A percentile compares a stretch with the other conserved stretches of the same genome.
These are phyloP conservation scores for Aureobasidium lini DNA, from an alignment of 2,329 filamentous ascomycete genomes.

Conservation along the genomic window DNA sequence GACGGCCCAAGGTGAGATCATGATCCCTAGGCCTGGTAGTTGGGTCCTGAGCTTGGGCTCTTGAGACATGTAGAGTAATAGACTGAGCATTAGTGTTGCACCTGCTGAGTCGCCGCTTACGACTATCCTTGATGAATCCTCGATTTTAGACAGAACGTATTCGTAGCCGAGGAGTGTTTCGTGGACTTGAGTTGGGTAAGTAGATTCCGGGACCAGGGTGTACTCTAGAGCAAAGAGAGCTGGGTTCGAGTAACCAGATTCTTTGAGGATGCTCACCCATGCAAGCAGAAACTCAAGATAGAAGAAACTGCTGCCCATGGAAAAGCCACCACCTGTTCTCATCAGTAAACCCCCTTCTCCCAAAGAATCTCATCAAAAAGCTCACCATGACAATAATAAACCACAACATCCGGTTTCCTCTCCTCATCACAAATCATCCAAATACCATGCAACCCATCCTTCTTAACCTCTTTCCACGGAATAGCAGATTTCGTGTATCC, in stretches of 20 bases:
- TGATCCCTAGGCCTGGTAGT: slow-evolving; percentile 54
- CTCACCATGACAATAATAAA: slow-evolving; percentile 74
- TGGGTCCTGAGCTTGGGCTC: slow-evolving; percentile 36
- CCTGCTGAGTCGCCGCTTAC: slow-evolving; percentile 76
- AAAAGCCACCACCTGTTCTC: slow-evolving; percentile 64
- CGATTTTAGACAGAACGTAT: slow-evolving; percentile 54
- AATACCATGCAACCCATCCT: slow-evolving; percentile 45
- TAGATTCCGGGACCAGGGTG: slow-evolving; percentile 66
- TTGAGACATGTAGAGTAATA: slow-evolving; percentile 60
- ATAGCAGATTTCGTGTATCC: slow-evolving; percentile 57
- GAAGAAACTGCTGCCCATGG: slow-evolving; percentile 74
- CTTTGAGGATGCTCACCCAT: slow-evolving; percentile 59
- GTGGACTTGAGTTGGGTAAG: slow-evolving; percentile 65
- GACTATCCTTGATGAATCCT: slow-evolving; percentile 55
- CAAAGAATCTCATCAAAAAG: background rate
- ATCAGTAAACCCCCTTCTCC: background rate
- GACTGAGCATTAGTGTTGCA: slow-evolving; percentile 62
- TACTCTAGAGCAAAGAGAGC: slow-evolving; percentile 76
- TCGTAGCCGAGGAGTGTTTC: slow-evolving; percentile 65
- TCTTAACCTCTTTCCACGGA: slow-evolving; percentile 53
- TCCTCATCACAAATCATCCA: slow-evolving; percentile 60
- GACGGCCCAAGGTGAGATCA: slow-evolving; percentile 77
- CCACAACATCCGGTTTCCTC: slow-evolving; percentile 61
- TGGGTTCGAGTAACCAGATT: slow-evolving; percentile 63
- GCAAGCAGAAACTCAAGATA: slow-evolving; percentile 76